phyloP scores from a whole-genome alignment of 495 filamentous ascomycete genomes.

The Aspergillus taichungensis region DNA sequence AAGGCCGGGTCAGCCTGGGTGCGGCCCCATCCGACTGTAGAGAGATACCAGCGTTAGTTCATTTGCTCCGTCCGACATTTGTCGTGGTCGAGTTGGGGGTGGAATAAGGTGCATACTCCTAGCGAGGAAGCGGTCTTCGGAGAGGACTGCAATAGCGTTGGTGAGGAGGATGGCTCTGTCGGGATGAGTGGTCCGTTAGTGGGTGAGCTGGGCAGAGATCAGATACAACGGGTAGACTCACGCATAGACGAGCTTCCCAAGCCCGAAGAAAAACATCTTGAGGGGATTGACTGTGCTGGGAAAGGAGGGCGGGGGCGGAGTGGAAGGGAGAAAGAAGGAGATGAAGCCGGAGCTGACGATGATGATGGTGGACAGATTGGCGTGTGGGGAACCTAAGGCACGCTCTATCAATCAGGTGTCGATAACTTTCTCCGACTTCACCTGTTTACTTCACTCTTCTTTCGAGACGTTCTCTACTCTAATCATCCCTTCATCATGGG shows the following conservation, averaged over 20 bases:
- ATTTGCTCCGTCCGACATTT: background rate
- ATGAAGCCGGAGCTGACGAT: background rate
- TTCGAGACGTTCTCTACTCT: background rate
- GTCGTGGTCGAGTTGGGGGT: background rate
- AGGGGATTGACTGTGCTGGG: conserved; percentile 6
- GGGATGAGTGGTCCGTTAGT: conserved; percentile 25
- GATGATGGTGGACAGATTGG: background rate
- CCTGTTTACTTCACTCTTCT: background rate
- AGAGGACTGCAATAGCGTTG: conserved; percentile 91
- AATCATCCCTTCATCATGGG: background rate
- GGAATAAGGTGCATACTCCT: conserved; percentile 55
- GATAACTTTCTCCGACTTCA: no score
- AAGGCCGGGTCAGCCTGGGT: conserved; percentile 61
- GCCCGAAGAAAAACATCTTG: conserved; percentile 60
- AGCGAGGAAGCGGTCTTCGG: conserved; percentile 95
- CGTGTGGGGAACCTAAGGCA: background rate
- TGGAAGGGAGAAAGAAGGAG: conserved; percentile 1
- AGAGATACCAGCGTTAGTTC: conserved; percentile 2
- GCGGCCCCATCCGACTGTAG: conserved; percentile 71
- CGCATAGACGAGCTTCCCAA: conserved; percentile 62
- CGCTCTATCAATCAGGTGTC: no score
- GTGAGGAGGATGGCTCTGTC: conserved; percentile 69
- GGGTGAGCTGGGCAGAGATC: background rate
- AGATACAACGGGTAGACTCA: background rate
- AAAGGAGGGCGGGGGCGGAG: conserved; percentile 10